Conservation (phyloP, 345 rosid genomes). For the Brassica incana region DNA sequence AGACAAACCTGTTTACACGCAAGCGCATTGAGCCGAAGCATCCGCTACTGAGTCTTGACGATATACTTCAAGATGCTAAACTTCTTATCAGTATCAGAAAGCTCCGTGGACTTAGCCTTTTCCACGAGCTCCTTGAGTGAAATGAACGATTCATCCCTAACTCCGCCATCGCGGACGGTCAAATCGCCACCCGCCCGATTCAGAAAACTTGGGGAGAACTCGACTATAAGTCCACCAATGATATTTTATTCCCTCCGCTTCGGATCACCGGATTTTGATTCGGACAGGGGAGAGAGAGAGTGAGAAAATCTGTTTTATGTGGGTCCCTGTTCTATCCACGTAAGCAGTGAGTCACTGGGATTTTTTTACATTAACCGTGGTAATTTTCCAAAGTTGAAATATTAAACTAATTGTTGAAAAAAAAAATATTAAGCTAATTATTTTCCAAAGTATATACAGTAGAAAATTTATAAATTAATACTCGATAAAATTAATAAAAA, state of each 20-base stretch:
- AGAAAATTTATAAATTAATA: too few relatives aligned
- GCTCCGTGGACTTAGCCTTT: slow-evolving; percentile 61
- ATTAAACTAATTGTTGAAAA: too few relatives aligned
- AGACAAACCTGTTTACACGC: slow-evolving; percentile 91
- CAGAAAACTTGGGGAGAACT: slow-evolving; percentile 10
- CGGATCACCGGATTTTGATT: slow-evolving; percentile 27
- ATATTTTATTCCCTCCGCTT: background rate
- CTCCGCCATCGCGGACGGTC: slow-evolving; percentile 55
- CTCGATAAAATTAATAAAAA: too few relatives aligned
- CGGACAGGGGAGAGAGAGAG: slow-evolving; percentile 12
- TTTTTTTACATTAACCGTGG: too few relatives aligned
- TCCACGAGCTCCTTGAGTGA: slow-evolving; percentile 81
- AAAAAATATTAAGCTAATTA: too few relatives aligned
- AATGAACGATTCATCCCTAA: slow-evolving; percentile 81
- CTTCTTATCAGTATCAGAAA: slow-evolving; percentile 82
- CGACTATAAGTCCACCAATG: too few relatives aligned
- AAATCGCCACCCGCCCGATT: slow-evolving; percentile 8
- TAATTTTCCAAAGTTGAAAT: background rate
- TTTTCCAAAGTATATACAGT: too few relatives aligned
- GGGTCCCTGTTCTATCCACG: background rate
- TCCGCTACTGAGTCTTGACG: slow-evolving; percentile 81
- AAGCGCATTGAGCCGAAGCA: slow-evolving; percentile 87
- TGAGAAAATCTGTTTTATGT: background rate
- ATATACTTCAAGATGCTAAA: slow-evolving; percentile 73
- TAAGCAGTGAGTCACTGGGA: background rate